Evolutionary conservation across 2,329 filamentous ascomycete genomes (phyloP).

Genomic region (Aspergillus sp.): DNA sequence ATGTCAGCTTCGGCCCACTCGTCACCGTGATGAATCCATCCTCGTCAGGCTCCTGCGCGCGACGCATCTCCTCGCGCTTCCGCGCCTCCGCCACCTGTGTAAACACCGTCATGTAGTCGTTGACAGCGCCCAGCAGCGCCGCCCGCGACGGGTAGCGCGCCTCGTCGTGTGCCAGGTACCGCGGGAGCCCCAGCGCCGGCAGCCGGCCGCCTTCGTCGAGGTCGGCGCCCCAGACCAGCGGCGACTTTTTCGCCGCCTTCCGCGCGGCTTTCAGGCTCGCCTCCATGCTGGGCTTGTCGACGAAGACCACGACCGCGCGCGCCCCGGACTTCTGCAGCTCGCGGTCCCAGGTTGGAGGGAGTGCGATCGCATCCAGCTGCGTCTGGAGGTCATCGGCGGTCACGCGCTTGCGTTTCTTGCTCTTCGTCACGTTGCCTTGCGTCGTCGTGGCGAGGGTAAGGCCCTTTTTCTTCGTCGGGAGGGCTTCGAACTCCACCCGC

Average conservation of each 20-base stretch:
- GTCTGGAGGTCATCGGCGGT: slow-evolving; percentile 48
- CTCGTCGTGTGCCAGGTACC: slow-evolving; percentile 64
- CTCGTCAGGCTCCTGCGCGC: slow-evolving; percentile 80
- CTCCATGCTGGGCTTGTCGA: slow-evolving; percentile 76
- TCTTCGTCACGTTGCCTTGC: slow-evolving; percentile 25
- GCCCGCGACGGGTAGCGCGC: slow-evolving; percentile 68
- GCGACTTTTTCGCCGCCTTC: slow-evolving; percentile 52
- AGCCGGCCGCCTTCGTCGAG: slow-evolving; percentile 54
- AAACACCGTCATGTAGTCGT: slow-evolving; percentile 84
- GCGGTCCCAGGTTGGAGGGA: slow-evolving; percentile 73
- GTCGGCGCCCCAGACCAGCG: slow-evolving; percentile 67
- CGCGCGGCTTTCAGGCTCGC: slow-evolving; percentile 73
- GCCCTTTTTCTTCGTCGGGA: slow-evolving; percentile 36
- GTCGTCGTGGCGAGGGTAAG: slow-evolving; percentile 11
- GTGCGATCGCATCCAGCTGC: slow-evolving; percentile 57
- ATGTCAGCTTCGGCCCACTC: slow-evolving; percentile 67
- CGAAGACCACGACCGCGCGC: slow-evolving; percentile 77
- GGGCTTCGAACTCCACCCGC: slow-evolving; percentile 67
- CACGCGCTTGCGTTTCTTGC: slow-evolving; percentile 57
- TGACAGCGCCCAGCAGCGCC: slow-evolving; percentile 69
- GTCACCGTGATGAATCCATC: slow-evolving; percentile 95
- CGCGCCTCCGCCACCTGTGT: slow-evolving; percentile 63
- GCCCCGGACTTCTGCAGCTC: slow-evolving; percentile 69
- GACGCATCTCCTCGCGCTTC: slow-evolving; percentile 58
- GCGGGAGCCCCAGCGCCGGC: slow-evolving; percentile 53